Conservation (phyloP, 768 basidiomycete genomes). For the Mycena rebaudengoi region DNA sequence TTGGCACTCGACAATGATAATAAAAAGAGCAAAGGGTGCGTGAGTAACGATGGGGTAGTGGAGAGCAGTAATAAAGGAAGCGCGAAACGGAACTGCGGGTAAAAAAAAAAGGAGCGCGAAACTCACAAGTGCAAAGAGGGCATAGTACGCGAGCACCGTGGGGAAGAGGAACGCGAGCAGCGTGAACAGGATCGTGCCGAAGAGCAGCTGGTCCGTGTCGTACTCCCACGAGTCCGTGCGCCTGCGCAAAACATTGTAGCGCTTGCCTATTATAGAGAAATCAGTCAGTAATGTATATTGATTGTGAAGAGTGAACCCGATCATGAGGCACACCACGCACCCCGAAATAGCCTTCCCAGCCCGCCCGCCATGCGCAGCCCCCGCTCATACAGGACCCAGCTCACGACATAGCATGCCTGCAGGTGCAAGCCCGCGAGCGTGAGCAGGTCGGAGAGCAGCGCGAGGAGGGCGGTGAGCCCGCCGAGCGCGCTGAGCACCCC, state of each 20-base stretch:
- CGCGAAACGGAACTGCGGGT: too few relatives aligned
- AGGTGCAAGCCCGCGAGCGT: constrained; percentile 76
- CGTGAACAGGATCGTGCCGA: constrained; percentile 91
- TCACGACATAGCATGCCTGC: constrained; percentile 70
- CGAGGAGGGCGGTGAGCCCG: constrained; percentile 73
- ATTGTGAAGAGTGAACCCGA: neutral
- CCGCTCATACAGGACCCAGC: constrained; percentile 66
- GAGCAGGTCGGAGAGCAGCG: constrained; percentile 73
- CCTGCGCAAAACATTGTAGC: constrained; percentile 85
- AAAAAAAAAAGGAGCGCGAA: neutral
- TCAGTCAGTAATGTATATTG: neutral
- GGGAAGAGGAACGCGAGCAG: constrained; percentile 83
- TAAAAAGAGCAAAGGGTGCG: too few relatives aligned
- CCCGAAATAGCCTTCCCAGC: constrained; percentile 91
- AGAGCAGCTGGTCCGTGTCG: constrained; percentile 92
- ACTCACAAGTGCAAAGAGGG: constrained; percentile 75
- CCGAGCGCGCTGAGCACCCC: constrained; percentile 41
- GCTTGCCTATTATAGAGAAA: constrained; percentile 71
- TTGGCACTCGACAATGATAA: too few relatives aligned
- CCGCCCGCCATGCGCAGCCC: constrained; percentile 67
- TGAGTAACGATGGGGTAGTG: too few relatives aligned
- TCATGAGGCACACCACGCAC: constrained; percentile 44
- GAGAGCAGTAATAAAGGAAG: too few relatives aligned
- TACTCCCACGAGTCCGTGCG: constrained; percentile 93
- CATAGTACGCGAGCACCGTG: constrained; percentile 87